These are phyloP conservation scores for Cicer bijugum DNA, from an alignment of 306 rosid genomes.

Conservation along the genomic window DNA sequence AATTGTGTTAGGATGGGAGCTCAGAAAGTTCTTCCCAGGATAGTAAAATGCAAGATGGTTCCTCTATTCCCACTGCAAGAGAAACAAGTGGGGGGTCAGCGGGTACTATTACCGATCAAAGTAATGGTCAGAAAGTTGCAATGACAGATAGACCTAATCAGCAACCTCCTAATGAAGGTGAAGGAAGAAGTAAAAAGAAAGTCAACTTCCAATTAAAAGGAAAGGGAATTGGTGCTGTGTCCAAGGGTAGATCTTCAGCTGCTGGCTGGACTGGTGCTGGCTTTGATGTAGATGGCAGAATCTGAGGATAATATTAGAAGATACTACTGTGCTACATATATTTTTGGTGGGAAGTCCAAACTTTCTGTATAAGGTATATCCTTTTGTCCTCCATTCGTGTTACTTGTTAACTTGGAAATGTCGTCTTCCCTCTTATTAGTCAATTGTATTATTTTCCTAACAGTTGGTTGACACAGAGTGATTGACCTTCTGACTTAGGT, in stretches of 20 bases:
- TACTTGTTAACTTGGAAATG: constrained; percentile 33
- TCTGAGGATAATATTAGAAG: constrained; percentile 34
- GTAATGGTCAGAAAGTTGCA: constrained; percentile 49
- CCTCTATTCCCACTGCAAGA: constrained; percentile 53
- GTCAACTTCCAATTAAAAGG: constrained; percentile 74
- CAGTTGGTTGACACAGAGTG: constrained; percentile 32
- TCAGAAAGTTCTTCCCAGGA: constrained; percentile 52
- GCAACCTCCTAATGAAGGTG: constrained; percentile 58
- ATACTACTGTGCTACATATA: constrained; percentile 36
- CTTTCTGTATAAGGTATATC: constrained; percentile 43
- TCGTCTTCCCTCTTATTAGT: constrained; percentile 23
- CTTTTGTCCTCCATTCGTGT: constrained; percentile 34
- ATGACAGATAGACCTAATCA: constrained; percentile 56
- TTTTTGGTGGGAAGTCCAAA: constrained; percentile 34
- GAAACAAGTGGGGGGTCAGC: constrained; percentile 52
- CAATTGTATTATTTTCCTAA: constrained; percentile 26
- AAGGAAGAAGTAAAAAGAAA: constrained; percentile 76
- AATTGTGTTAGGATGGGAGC: constrained; percentile 63
- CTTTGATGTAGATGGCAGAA: constrained; percentile 82
- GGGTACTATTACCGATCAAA: constrained; percentile 51
- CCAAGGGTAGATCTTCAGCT: constrained; percentile 72
- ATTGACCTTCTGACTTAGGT: constrained; percentile 40
- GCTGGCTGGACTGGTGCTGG: constrained; percentile 96
- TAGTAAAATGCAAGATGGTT: constrained; percentile 47
- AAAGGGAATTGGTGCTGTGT: constrained; percentile 81